Percentiles rank a stretch among this genome's conserved stretches.
Conservation (phyloP, 2,329 filamentous ascomycete genomes). For the Aspergillus pseudoterreus region DNA sequence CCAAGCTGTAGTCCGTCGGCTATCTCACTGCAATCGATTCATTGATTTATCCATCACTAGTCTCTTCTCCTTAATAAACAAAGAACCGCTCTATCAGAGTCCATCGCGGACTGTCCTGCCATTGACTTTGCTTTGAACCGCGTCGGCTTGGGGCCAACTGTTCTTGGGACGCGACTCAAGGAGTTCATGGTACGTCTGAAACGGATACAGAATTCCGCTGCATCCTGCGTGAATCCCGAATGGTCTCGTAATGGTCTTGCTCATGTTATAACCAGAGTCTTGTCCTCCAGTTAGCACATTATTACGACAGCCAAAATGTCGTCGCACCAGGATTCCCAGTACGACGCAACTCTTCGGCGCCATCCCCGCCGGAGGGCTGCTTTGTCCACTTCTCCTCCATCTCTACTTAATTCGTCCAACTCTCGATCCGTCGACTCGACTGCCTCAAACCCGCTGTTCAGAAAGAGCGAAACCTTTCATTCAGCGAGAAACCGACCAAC, state of each 20-base stretch:
- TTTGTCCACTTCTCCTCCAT: slow-evolving; percentile 23
- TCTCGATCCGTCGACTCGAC: slow-evolving; percentile 3
- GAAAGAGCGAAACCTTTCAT: slow-evolving; percentile 66
- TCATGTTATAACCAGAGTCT: too few relatives aligned
- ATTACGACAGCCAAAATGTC: slow-evolving; percentile 25
- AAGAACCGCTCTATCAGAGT: too few relatives aligned
- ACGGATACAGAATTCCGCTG: too few relatives aligned
- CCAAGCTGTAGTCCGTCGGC: too few relatives aligned
- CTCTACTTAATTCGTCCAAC: slow-evolving; percentile 23
- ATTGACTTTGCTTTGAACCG: too few relatives aligned
- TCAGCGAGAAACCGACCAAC: slow-evolving; percentile 39
- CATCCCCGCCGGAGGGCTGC: slow-evolving; percentile 32
- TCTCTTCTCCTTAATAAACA: too few relatives aligned
- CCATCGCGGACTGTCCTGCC: too few relatives aligned
- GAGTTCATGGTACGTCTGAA: too few relatives aligned
- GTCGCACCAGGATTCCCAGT: slow-evolving; percentile 13
- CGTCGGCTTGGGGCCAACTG: too few relatives aligned
- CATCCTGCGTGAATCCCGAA: too few relatives aligned
- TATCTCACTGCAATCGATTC: not conserved
- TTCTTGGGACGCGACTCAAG: too few relatives aligned
- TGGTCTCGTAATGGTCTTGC: too few relatives aligned
- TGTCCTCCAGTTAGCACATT: not conserved
- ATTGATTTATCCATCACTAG: not conserved
- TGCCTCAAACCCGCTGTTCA: slow-evolving; percentile 45
- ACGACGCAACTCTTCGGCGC: slow-evolving; percentile 14